Evolutionary conservation across 1,139 yeast species (phyloP).

Genomic region (Dujonia santamariae): DNA sequence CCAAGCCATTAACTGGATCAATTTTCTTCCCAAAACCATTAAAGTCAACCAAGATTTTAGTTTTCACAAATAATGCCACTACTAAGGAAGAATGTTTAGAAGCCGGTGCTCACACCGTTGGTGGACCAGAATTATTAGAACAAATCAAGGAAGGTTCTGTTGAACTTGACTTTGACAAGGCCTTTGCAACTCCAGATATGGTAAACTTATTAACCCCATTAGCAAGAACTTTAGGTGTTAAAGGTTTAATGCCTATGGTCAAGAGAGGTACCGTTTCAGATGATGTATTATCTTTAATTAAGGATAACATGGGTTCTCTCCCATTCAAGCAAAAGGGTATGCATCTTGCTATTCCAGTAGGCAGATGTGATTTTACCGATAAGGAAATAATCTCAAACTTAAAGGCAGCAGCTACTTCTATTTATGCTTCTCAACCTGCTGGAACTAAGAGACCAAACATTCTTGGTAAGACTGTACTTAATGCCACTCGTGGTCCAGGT

Average conservation of each 20-base stretch:
- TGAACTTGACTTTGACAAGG: conserved; percentile 62
- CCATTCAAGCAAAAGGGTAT: conserved; percentile 69
- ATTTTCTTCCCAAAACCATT: conserved; percentile 75
- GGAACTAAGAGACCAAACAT: conserved; percentile 67
- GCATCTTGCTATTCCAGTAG: conserved; percentile 67
- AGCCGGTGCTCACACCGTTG: conserved; percentile 61
- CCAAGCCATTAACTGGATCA: conserved; percentile 71
- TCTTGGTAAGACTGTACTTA: conserved; percentile 66
- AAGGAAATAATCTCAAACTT: conserved; percentile 72
- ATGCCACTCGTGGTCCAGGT: conserved; percentile 80
- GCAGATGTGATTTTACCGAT: conserved; percentile 77
- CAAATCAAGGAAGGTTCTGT: conserved; percentile 54
- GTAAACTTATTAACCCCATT: conserved; percentile 56
- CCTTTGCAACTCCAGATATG: conserved; percentile 85
- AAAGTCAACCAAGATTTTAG: conserved; percentile 60
- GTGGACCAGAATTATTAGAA: conserved; percentile 71
- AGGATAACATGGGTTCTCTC: conserved; percentile 59
- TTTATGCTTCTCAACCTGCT: conserved; percentile 54
- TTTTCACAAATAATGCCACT: conserved; percentile 60
- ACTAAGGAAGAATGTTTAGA: conserved; percentile 50
- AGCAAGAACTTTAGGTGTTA: conserved; percentile 83
- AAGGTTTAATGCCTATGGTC: conserved; percentile 82
- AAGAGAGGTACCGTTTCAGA: conserved; percentile 85
- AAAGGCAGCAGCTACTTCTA: conserved; percentile 63
- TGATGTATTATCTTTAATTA: conserved; percentile 53